A percentile compares a stretch with the other conserved stretches of the same genome.
Evolutionary conservation across 352 stramenopile genomes (phyloP).

Genomic region (Halophytophthora batemanensis): DNA sequence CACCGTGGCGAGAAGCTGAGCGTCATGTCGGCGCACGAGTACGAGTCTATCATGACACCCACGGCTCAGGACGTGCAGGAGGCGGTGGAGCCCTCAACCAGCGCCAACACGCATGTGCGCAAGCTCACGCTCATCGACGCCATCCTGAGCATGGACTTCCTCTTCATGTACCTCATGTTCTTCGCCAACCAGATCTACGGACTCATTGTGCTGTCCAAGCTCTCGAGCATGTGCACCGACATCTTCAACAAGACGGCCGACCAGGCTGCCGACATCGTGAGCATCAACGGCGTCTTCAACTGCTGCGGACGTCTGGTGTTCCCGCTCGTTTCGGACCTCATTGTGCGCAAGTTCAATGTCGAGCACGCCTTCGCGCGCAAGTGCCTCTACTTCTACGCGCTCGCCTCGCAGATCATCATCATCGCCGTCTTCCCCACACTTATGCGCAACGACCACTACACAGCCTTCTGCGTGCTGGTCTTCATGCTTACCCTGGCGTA

Average conservation of each 20-base stretch:
- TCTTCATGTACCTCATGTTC: constrained; percentile 69
- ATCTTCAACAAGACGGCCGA: constrained; percentile 34
- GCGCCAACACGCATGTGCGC: constrained; percentile 33
- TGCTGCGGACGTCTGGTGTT: constrained; percentile 41
- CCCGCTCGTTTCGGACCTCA: constrained; percentile 34
- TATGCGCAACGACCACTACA: constrained; percentile 56
- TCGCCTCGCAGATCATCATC: constrained; percentile 58
- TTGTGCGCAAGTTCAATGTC: constrained; percentile 36
- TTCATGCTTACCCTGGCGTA: constrained; percentile 75
- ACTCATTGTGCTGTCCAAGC: constrained; percentile 57
- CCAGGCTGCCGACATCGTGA: constrained; percentile 41
- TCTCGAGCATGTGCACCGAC: constrained; percentile 47
- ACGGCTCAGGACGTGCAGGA: constrained; percentile 29
- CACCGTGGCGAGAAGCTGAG: constrained; percentile 32
- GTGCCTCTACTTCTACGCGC: constrained; percentile 56
- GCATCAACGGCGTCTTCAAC: constrained; percentile 56
- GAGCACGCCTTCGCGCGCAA: constrained; percentile 45
- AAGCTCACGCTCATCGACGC: constrained; percentile 46
- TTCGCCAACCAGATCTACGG: constrained; percentile 56
- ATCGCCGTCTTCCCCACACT: constrained; percentile 57
- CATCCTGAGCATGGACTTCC: constrained; percentile 55
- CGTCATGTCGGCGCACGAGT: constrained; percentile 34
- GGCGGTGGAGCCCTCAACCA: constrained; percentile 20
- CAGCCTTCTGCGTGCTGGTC: constrained; percentile 46
- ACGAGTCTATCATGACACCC: constrained; percentile 39